Percentiles rank a stretch among this genome's conserved stretches.
Conservation (phyloP, 331 rosid genomes). For the Cydonia oblonga region DNA sequence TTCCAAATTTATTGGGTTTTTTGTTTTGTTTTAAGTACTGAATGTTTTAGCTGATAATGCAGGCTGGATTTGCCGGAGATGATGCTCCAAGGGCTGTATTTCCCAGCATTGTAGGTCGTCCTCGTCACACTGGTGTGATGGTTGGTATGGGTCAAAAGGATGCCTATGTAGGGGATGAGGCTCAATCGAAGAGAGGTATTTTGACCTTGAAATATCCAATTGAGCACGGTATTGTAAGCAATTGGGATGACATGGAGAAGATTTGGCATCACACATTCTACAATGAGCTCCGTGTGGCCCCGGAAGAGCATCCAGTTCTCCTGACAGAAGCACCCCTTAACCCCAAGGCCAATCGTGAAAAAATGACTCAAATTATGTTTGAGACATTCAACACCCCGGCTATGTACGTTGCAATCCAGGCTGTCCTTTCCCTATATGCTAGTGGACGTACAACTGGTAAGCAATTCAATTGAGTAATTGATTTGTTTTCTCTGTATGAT, state of each 20-base stretch:
- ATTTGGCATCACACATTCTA: slow-evolving; percentile 98
- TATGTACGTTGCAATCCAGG: slow-evolving; percentile 94
- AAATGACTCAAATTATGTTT: slow-evolving; percentile 94
- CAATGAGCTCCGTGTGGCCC: slow-evolving; percentile 95
- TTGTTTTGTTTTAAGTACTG: not conserved
- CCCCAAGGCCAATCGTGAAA: slow-evolving; percentile 94
- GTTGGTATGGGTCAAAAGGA: slow-evolving; percentile 94
- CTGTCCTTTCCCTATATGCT: slow-evolving; percentile 92
- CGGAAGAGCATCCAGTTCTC: slow-evolving; percentile 92
- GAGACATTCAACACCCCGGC: slow-evolving; percentile 97
- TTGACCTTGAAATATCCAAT: slow-evolving; percentile 83
- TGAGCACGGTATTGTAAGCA: slow-evolving; percentile 81
- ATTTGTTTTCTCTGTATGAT: not conserved
- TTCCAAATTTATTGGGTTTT: not conserved
- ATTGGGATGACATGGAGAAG: slow-evolving; percentile 98
- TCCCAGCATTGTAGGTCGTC: slow-evolving; percentile 82
- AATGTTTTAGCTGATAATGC: not conserved
- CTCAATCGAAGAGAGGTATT: slow-evolving; percentile 84
- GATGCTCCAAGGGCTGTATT: slow-evolving; percentile 93
- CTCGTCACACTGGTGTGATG: slow-evolving; percentile 89
- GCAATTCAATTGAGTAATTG: not conserved
- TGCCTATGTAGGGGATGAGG: slow-evolving; percentile 85
- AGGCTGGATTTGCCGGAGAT: slow-evolving; percentile 95
- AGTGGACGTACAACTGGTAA: slow-evolving; percentile 98
- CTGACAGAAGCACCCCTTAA: slow-evolving; percentile 97